A percentile compares a stretch with the other conserved stretches of the same genome.
Evolutionary conservation across 2,329 filamentous ascomycete genomes (phyloP).

Genomic region (Fusarium goolgardi): DNA sequence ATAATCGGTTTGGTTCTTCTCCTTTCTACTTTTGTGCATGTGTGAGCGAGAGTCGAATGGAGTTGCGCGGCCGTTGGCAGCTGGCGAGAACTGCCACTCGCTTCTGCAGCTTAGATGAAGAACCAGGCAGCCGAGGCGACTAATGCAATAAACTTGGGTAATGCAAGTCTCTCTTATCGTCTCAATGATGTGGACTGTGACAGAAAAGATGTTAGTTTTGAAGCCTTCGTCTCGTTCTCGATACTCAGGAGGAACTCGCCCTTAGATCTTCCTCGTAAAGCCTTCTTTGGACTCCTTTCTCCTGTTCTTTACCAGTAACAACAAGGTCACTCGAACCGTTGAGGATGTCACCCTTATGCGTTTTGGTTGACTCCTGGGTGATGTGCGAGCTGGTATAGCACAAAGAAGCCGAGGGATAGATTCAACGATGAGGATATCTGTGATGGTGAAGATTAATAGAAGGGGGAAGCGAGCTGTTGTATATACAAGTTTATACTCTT

Average conservation of each 20-base stretch:
- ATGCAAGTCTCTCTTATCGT: not conserved
- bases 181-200: not conserved
- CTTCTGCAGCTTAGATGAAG: not conserved
- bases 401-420: not conserved
- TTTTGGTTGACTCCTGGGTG: not conserved
- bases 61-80: slow-evolving; percentile 25
- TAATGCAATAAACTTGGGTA: not conserved
- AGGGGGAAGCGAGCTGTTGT: not conserved
- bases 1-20: not conserved
- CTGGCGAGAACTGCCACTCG: slow-evolving; percentile 27
- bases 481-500: not conserved
- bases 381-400: not conserved
- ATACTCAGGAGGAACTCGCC: not conserved
- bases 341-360: not conserved
- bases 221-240: not conserved
- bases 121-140: not conserved
- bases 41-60: not conserved
- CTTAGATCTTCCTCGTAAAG: not conserved
- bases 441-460: not conserved
- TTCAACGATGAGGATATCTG: not conserved
- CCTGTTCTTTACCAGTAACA: not conserved
- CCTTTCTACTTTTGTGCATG: not conserved
- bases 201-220: slow-evolving; percentile 1
- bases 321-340: not conserved
- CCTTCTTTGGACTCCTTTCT: not conserved